Evolutionary conservation across 1,284 basidiomycete species (phyloP).

Genomic region (Pseudozyma flocculosa): DNA sequence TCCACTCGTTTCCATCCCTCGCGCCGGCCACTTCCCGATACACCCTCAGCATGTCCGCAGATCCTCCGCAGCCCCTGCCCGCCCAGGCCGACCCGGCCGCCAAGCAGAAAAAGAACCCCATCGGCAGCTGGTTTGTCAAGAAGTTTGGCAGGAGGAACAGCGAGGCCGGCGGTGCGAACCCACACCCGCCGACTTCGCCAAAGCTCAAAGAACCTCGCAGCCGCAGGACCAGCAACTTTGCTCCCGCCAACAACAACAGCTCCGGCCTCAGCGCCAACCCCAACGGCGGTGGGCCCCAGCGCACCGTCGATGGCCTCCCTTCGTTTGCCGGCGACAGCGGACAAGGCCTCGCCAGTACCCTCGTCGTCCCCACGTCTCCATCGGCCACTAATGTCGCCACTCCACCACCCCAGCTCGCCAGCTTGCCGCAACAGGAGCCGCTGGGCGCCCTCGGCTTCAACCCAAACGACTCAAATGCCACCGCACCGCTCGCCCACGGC

Average conservation of each 20-base stretch:
- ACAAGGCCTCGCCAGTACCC: conserved; percentile 35
- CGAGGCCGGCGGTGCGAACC: conserved; percentile 4
- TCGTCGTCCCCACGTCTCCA: conserved; percentile 13
- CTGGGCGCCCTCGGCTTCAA: conserved; percentile 29
- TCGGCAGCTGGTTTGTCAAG: conserved; percentile 41
- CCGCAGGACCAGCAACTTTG: neutral
- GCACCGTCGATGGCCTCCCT: conserved; percentile 5
- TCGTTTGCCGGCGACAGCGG: conserved; percentile 12
- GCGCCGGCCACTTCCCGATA: no score
- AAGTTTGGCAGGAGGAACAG: conserved; percentile 34
- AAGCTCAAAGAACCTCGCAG: neutral
- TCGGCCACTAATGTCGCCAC: conserved; percentile 3
- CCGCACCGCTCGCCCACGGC: conserved; percentile 8
- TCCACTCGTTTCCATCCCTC: no score
- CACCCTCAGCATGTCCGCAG: neutral
- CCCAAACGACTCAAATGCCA: neutral
- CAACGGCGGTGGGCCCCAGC: no score
- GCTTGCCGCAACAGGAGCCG: conserved; percentile 35
- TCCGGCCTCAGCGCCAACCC: neutral
- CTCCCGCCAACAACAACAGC: neutral
- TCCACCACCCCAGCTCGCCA: conserved; percentile 36
- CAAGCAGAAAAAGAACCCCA: conserved; percentile 28
- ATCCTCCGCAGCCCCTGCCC: neutral
- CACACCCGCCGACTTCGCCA: neutral
- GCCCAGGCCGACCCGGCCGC: neutral